These are phyloP conservation scores for Penicillium lagena DNA, from an alignment of 495 filamentous ascomycete species.

Conservation along the genomic window DNA sequence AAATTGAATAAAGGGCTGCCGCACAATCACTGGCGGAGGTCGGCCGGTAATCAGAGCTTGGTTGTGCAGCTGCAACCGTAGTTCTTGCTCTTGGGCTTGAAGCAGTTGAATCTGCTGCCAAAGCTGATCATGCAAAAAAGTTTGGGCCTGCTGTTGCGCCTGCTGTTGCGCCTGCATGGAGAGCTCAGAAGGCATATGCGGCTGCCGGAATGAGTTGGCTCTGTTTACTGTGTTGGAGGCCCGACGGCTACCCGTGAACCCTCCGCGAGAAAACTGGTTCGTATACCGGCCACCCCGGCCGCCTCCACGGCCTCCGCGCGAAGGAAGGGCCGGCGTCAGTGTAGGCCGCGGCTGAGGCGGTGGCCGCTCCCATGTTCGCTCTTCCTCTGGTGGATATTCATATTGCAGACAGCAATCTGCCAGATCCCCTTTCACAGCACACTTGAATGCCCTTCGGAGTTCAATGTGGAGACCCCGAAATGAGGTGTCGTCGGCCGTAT, in stretches of 20 bases:
- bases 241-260: conserved; percentile 43
- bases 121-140: conserved; percentile 51
- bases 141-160: conserved; percentile 43
- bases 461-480: conserved; percentile 88
- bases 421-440: conserved; percentile 68
- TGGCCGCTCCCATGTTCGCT: conserved; percentile 69
- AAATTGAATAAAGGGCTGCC: conserved; percentile 40
- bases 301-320: conserved; percentile 46
- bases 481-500: conserved; percentile 91
- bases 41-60: conserved; percentile 49
- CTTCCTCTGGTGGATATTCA: conserved; percentile 77
- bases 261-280: conserved; percentile 33
- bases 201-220: conserved; percentile 24
- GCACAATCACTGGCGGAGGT: conserved; percentile 40
- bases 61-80: conserved; percentile 55
- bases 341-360: conserved; percentile 53
- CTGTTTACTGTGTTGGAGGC: conserved; percentile 47
- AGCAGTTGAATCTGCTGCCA: conserved; percentile 58
- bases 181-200: conserved; percentile 30
- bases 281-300: conserved; percentile 53
- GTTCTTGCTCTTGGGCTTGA: conserved; percentile 58
- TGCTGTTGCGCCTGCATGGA: conserved; percentile 43
- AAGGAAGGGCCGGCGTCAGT: conserved; percentile 44
- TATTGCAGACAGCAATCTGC: conserved; percentile 78
- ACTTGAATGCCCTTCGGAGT: conserved; percentile 78